Percentiles rank a stretch among this genome's conserved stretches.
Conservation (phyloP, 2,329 filamentous ascomycete genomes). For the Meredithiella fracta region DNA sequence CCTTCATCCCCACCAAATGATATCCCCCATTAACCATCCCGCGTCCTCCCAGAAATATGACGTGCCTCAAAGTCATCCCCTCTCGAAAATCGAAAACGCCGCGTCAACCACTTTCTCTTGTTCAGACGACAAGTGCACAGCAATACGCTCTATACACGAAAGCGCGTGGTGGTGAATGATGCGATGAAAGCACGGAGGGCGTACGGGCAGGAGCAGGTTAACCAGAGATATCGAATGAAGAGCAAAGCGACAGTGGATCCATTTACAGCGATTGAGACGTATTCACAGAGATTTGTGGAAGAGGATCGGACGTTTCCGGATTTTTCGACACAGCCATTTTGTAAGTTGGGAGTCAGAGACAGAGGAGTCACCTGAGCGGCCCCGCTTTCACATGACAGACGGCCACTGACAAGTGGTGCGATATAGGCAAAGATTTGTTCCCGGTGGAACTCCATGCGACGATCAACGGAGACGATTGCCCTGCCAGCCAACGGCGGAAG, state of each 20-base stretch:
- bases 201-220: slow-evolving; percentile 43
- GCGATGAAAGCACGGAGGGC: slow-evolving; percentile 25
- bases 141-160: slow-evolving; percentile 39
- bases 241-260: slow-evolving; percentile 40
- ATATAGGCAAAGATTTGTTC: slow-evolving; percentile 30
- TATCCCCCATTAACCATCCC: neutral
- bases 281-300: slow-evolving; percentile 37
- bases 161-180: slow-evolving; percentile 27
- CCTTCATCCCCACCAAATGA: neutral
- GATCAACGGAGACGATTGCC: slow-evolving; percentile 31
- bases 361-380: neutral
- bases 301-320: slow-evolving; percentile 38
- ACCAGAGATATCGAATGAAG: slow-evolving; percentile 37
- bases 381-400: neutral
- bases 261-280: slow-evolving; percentile 41
- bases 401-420: neutral
- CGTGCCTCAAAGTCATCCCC: slow-evolving; percentile 29
- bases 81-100: slow-evolving; percentile 30
- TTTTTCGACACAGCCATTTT: slow-evolving; percentile 33
- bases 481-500: slow-evolving; percentile 4
- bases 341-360: slow-evolving; percentile 11
- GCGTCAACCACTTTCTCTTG: slow-evolving; percentile 36
- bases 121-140: slow-evolving; percentile 41
- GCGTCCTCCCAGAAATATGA: slow-evolving; percentile 29
- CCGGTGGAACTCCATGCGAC: slow-evolving; percentile 39